A percentile compares a stretch with the other conserved stretches of the same genome.
Evolutionary conservation across 108 stramenopile species (phyloP).

Genomic region (Craspedostauros australis): DNA sequence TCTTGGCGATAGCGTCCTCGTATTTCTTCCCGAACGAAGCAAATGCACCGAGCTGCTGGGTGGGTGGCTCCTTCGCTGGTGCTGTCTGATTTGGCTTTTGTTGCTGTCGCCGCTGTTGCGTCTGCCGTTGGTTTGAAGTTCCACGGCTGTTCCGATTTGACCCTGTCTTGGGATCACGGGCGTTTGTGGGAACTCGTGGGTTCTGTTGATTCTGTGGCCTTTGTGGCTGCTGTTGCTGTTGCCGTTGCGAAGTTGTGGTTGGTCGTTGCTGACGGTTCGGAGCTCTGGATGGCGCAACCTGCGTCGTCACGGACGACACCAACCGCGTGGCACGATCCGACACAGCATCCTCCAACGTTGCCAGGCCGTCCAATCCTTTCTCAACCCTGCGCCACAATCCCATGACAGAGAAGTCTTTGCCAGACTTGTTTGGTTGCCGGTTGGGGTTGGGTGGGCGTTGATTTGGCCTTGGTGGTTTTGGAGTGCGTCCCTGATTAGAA

Average conservation of each 20-base stretch:
- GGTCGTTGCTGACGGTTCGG: not conserved
- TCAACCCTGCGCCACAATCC: slow-evolving; percentile 36
- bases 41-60: not conserved
- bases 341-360: slow-evolving; percentile 33
- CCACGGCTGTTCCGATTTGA: too few species aligned
- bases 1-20: slow-evolving; percentile 6
- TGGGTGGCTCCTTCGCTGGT: not conserved
- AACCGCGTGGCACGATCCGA: slow-evolving; percentile 23
- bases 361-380: slow-evolving; percentile 39
- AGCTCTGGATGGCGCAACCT: not conserved
- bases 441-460: too few species aligned
- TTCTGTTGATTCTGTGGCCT: not conserved
- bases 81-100: not conserved
- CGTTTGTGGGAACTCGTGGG: not conserved
- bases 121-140: not conserved
- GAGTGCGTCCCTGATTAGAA: too few species aligned
- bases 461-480: too few species aligned
- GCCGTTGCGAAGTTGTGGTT: not conserved
- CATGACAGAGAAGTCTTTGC: too few species aligned
- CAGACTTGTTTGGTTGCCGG: too few species aligned
- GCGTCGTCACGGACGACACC: slow-evolving; percentile 9
- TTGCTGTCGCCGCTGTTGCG: not conserved
- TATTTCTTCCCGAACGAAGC: slow-evolving; percentile 17
- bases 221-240: slow-evolving; percentile 3
- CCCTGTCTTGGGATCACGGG: too few species aligned